Evolutionary conservation across 345 rosid genomes (phyloP).

Genomic region (Euphorbia pulcherrima): DNA sequence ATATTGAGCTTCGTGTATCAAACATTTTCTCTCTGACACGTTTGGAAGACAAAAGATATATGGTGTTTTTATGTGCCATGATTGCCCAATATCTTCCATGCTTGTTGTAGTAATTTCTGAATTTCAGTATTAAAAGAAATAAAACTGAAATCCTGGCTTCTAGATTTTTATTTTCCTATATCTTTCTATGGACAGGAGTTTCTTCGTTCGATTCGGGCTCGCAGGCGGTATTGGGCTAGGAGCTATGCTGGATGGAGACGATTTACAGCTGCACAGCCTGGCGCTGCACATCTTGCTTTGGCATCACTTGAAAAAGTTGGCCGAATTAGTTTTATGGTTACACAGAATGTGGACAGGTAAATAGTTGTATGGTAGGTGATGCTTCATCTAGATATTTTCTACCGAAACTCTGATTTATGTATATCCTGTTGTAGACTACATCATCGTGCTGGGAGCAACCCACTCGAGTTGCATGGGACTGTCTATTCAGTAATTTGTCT

Average conservation of each 20-base stretch:
- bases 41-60: neutral
- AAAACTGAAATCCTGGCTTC: neutral
- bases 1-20: neutral
- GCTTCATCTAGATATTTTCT: slow-evolving; percentile 16
- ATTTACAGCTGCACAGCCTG: slow-evolving; percentile 70
- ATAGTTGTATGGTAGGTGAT: neutral
- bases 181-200: slow-evolving; percentile 51
- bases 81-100: neutral
- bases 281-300: slow-evolving; percentile 69
- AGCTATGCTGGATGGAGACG: slow-evolving; percentile 96
- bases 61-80: neutral
- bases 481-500: slow-evolving; percentile 73
- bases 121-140: neutral
- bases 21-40: neutral
- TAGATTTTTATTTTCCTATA: neutral
- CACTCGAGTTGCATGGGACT: slow-evolving; percentile 85
- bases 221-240: slow-evolving; percentile 90
- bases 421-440: slow-evolving; percentile 51
- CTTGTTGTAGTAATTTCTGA: neutral
- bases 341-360: slow-evolving; percentile 93
- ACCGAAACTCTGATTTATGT: slow-evolving; percentile 1
- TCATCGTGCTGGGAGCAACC: slow-evolving; percentile 85
- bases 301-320: slow-evolving; percentile 82
- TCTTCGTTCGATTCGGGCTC: slow-evolving; percentile 56
- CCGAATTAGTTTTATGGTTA: slow-evolving; percentile 57